phyloP scores from a whole-genome alignment of 192 early-diverging fungal genomes.

The Entomortierella chlamydospora region DNA sequence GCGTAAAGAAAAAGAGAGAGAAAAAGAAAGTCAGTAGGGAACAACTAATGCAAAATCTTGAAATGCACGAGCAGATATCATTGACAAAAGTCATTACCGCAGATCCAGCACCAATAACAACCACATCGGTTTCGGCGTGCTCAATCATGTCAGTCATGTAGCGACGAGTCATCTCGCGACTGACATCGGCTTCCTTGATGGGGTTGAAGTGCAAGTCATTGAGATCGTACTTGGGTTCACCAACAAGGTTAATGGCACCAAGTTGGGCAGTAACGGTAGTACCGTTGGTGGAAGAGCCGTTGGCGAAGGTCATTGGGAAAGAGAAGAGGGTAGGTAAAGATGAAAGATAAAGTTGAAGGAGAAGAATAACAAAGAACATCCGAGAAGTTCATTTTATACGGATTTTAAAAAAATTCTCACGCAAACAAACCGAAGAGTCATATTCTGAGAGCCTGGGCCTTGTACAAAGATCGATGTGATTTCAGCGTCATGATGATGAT shows the following conservation, averaged over 20 bases:
- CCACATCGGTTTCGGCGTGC: conserved; percentile 74
- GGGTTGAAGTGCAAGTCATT: conserved; percentile 64
- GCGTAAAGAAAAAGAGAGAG: background rate
- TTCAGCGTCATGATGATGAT: too few relatives aligned
- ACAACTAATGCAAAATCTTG: too few relatives aligned
- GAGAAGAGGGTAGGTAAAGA: background rate
- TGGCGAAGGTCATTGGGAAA: conserved; percentile 19
- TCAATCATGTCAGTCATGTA: conserved; percentile 77
- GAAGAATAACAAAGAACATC: too few relatives aligned
- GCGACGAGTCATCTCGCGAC: conserved; percentile 71
- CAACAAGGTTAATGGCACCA: conserved; percentile 47
- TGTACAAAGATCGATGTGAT: too few relatives aligned
- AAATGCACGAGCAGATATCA: background rate
- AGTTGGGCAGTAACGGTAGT: conserved; percentile 27
- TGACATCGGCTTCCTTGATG: conserved; percentile 71
- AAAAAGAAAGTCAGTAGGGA: too few relatives aligned
- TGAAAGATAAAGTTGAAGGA: too few relatives aligned
- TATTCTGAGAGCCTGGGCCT: too few relatives aligned
- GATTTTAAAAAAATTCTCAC: too few relatives aligned
- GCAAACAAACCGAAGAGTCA: too few relatives aligned
- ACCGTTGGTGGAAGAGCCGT: conserved; percentile 14
- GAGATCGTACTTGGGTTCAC: conserved; percentile 50
- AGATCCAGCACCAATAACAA: conserved; percentile 79
- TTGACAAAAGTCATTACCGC: conserved; percentile 53
- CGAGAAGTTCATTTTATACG: too few relatives aligned